These are phyloP conservation scores for Lipomyces kockii DNA, from an alignment of 805 yeast species.

Conservation along the genomic window DNA sequence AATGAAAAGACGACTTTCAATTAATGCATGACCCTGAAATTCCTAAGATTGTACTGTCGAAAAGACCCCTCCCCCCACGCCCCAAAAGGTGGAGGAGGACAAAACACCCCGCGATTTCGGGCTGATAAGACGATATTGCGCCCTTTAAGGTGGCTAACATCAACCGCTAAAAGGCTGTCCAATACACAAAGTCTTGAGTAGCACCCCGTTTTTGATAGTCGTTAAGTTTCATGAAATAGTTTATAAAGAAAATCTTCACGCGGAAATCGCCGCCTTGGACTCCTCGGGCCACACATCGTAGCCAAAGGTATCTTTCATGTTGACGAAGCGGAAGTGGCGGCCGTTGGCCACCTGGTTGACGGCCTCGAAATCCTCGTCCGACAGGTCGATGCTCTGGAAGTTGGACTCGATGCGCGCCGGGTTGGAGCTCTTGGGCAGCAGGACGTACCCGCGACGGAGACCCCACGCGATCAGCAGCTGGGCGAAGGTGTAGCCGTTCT, in stretches of 20 bases:
- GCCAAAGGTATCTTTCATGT: slow-evolving; percentile 14
- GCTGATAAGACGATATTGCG: slow-evolving; percentile 4
- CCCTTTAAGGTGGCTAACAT: not conserved
- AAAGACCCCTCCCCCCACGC: slow-evolving; percentile 2
- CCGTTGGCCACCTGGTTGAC: slow-evolving; percentile 12
- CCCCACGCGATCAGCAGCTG: slow-evolving; percentile 64
- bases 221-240: slow-evolving; percentile 1
- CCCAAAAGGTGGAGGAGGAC: slow-evolving; percentile 8
- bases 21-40: slow-evolving; percentile 8
- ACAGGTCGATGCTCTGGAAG: slow-evolving; percentile 48
- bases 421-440: slow-evolving; percentile 55
- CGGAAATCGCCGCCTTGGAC: slow-evolving; percentile 8
- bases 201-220: slow-evolving; percentile 4
- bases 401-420: slow-evolving; percentile 60
- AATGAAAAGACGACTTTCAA: slow-evolving; percentile 3
- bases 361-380: slow-evolving; percentile 50
- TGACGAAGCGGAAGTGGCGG: slow-evolving; percentile 9
- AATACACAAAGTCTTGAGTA: slow-evolving; percentile 5
- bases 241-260: slow-evolving; percentile 5
- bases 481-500: slow-evolving; percentile 54
- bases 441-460: slow-evolving; percentile 35
- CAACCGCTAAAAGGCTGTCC: slow-evolving; percentile 6
- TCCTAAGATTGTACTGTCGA: too few relatives aligned
- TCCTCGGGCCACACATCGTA: slow-evolving; percentile 14
- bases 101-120: slow-evolving; percentile 7